Evolutionary conservation across 2,329 filamentous ascomycete genomes (phyloP).

Genomic region (Ophiostoma ips): DNA sequence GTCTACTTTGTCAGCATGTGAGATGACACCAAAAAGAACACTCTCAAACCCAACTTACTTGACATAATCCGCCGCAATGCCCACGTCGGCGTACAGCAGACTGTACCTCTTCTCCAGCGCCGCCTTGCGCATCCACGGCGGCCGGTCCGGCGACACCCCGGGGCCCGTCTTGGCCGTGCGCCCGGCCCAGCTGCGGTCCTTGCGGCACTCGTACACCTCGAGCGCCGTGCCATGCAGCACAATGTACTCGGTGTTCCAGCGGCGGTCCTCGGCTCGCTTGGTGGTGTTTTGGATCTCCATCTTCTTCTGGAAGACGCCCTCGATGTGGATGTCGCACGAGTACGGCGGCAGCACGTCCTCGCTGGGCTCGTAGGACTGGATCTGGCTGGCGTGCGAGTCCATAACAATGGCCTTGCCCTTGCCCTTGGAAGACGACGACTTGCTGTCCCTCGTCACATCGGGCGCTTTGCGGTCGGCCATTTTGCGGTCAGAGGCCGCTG

Average conservation of each 20-base stretch:
- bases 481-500: neutral
- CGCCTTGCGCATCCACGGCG: constrained; percentile 37
- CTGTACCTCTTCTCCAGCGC: constrained; percentile 54
- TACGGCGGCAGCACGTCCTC: constrained; percentile 34
- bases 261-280: constrained; percentile 45
- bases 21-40: neutral
- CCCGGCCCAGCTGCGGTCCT: constrained; percentile 34
- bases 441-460: neutral
- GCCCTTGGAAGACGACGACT: neutral
- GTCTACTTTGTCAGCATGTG: constrained; percentile 24
- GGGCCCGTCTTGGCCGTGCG: constrained; percentile 33
- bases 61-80: constrained; percentile 57
- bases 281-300: constrained; percentile 53
- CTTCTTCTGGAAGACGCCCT: constrained; percentile 47
- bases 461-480: neutral
- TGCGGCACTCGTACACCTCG: constrained; percentile 49
- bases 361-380: neutral
- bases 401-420: constrained; percentile 7
- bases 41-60: constrained; percentile 36
- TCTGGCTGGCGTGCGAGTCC: neutral
- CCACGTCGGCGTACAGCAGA: constrained; percentile 60
- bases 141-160: constrained; percentile 34
- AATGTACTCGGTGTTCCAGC: constrained; percentile 50
- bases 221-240: constrained; percentile 55
- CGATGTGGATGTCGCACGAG: constrained; percentile 39